A percentile compares a stretch with the other conserved stretches of the same genome.
Conservation (phyloP, 495 filamentous ascomycete genomes). For the Penicillium desertorum region DNA sequence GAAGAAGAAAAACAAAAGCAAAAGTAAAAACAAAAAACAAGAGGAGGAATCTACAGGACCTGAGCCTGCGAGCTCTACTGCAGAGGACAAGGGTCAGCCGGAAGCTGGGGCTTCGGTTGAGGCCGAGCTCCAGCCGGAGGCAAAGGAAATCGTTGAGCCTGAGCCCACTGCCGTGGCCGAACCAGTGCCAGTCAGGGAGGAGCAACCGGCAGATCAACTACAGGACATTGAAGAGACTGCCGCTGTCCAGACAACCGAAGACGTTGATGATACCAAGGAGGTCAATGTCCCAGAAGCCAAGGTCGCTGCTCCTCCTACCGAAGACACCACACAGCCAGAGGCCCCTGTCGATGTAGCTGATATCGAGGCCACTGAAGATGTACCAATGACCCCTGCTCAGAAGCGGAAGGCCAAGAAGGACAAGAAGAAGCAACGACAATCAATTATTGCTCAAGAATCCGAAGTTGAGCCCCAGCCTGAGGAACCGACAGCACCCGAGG, state of each 20-base stretch:
- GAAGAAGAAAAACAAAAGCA: constrained; percentile 27
- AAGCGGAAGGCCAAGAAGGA: constrained; percentile 37
- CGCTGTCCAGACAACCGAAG: constrained; percentile 1
- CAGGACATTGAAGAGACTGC: constrained; percentile 2
- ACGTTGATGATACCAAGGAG: constrained; percentile 12
- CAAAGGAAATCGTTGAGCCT: constrained; percentile 7
- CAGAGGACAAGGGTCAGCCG: constrained; percentile 8
- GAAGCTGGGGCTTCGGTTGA: constrained; percentile 6
- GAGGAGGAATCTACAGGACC: constrained; percentile 10
- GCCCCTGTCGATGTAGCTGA: not conserved
- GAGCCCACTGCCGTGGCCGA: constrained; percentile 8
- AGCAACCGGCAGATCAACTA: constrained; percentile 1
- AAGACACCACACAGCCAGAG: constrained; percentile 11
- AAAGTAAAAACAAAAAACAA: constrained; percentile 21
- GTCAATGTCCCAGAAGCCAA: not conserved
- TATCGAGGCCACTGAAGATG: not conserved
- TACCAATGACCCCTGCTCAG: constrained; percentile 9
- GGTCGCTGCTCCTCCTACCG: constrained; percentile 4
- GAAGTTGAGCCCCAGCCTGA: constrained; percentile 5
- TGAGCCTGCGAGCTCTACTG: not conserved
- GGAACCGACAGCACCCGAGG: constrained; percentile 8
- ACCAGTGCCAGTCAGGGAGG: not conserved
- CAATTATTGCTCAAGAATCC: constrained; percentile 16
- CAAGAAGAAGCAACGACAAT: constrained; percentile 31
- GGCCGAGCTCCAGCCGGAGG: constrained; percentile 2